Evolutionary conservation across 208 protist genomes (phyloP).

Genomic region (Wallacemonas sp.): DNA sequence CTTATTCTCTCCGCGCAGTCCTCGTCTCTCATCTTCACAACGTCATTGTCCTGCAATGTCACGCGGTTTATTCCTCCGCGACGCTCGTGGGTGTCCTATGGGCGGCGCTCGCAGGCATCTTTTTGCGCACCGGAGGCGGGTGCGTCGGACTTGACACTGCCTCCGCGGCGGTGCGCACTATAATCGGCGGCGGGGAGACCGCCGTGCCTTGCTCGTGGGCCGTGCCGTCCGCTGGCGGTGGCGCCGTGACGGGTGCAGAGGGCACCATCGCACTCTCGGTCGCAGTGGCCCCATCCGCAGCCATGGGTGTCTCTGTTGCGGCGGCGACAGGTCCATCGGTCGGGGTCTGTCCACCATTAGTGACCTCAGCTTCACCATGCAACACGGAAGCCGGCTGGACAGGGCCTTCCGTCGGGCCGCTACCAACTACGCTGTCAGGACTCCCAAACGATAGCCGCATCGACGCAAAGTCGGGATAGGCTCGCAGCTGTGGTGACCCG

Average conservation of each 20-base stretch:
- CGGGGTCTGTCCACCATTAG: too few relatives aligned
- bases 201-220: neutral
- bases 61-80: too few relatives aligned
- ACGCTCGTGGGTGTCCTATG: too few relatives aligned
- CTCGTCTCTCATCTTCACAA: too few relatives aligned
- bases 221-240: neutral
- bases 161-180: neutral
- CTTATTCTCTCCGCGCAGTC: too few relatives aligned
- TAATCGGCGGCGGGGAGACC: neutral
- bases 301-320: neutral
- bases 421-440: neutral
- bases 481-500: constrained; percentile 49
- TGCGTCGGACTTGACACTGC: neutral
- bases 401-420: too few relatives aligned
- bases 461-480: constrained; percentile 56
- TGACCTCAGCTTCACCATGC: too few relatives aligned
- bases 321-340: neutral
- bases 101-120: neutral
- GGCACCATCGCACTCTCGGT: too few relatives aligned
- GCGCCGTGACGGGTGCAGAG: neutral
- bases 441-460: constrained; percentile 37
- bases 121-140: constrained; percentile 4
- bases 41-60: too few relatives aligned
- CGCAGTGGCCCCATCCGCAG: too few relatives aligned
- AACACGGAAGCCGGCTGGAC: too few relatives aligned